Base-by-base conservation (phyloP, 106 monocot genomes). In the Triglochin maritima region DNA sequence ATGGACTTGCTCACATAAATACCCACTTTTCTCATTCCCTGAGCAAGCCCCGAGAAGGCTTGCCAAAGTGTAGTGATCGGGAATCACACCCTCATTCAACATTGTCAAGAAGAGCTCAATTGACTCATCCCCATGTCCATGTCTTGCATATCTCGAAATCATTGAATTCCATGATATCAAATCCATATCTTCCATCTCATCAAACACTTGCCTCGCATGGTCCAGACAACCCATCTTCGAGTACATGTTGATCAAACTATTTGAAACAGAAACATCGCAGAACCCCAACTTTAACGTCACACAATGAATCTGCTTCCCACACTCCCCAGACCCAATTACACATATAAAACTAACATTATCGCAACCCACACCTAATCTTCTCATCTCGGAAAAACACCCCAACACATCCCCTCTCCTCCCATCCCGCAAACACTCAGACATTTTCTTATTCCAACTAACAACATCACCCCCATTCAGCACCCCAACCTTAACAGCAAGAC, bases 141-240 rank as follows among this genome's bases (percentile, higher is more conserved):
- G 69, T 6, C 77, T 81, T 5, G 61, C 64, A 57, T 67, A 69
- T 16, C 56, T 76, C n/a, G 86, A 80, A 69, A 86, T 84, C 68
- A 90, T 74, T 7, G 84, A 86, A 49, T 90, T 90, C 90, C 90
- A 90, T 2, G 86, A 84, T 62, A 90, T 69, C 62, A 82, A 57
- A 76, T 90, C 86, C 6, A 69, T 56, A 3, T 76, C 72, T 6
- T 74, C 59, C 46, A 86, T 84, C 46, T 80, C 83, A 56, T 80
- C 72, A 66, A 90, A 90, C 9, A 86, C 62, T 59, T 56, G 66
- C 63, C 15, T 46, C 44, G 86, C 86, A 61, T 13, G 59, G 60
- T 59, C 43, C 46, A 75, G 57, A 53, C 15, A 71, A 42, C 79
- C 79, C 65, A 75, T 75, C 62, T 75, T 90, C 2, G 81, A 68